Evolutionary conservation across 1,139 yeast genomes (phyloP).

Genomic region (Waltiozyma sp.): DNA sequence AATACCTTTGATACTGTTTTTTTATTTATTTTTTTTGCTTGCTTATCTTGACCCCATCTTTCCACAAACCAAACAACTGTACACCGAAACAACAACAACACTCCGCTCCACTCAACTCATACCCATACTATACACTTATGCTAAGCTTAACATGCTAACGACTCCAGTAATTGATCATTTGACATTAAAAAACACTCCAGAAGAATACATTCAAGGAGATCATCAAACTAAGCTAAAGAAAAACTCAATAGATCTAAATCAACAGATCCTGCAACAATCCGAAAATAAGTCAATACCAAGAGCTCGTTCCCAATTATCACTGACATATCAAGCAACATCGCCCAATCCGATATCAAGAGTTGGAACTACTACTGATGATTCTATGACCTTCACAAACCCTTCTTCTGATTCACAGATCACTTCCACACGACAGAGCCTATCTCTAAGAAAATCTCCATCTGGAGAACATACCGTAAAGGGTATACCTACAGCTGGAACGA

Average conservation of each 20-base stretch:
- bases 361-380: constrained; percentile 15
- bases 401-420: constrained; percentile 16
- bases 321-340: constrained; percentile 1
- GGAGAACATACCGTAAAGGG: not conserved
- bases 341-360: constrained; percentile 15
- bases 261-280: not conserved
- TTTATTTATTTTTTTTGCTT: too few relatives aligned
- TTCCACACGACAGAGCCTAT: constrained; percentile 4
- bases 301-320: not conserved
- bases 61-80: not conserved
- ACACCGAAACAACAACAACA: not conserved
- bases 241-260: not conserved
- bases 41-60: too few relatives aligned
- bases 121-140: not conserved
- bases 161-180: not conserved
- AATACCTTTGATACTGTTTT: too few relatives aligned
- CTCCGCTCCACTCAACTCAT: not conserved
- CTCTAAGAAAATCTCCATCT: too few relatives aligned
- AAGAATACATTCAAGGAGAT: not conserved
- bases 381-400: constrained; percentile 17
- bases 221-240: not conserved
- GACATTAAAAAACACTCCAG: not conserved
- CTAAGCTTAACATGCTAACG: not conserved
- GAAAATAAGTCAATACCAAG: not conserved
- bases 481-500: not conserved